Evolutionary conservation across 768 basidiomycete species (phyloP).

Genomic region (Russula sp.): DNA sequence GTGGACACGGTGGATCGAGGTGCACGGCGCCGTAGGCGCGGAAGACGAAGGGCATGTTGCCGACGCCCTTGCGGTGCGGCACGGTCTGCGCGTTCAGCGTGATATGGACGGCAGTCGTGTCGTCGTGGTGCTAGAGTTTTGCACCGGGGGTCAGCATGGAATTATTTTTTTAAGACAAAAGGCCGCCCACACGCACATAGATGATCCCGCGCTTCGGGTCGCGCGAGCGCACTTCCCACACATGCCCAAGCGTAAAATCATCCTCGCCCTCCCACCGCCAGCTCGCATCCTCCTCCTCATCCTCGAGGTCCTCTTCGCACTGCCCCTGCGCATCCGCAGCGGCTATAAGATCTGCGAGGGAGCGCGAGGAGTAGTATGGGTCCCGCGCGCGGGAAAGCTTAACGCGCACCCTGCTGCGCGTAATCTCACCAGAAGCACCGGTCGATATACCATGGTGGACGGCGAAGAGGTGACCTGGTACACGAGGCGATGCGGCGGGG

Average conservation of each 20-base stretch:
- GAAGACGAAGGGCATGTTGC: constrained; percentile 61
- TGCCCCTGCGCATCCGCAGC: constrained; percentile 16
- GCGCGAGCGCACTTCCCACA: constrained; percentile 43
- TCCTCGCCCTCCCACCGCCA: constrained; percentile 72
- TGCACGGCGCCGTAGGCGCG: constrained; percentile 33
- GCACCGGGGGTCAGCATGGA: neutral
- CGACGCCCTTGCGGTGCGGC: constrained; percentile 47
- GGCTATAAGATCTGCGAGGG: constrained; percentile 27
- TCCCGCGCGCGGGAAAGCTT: constrained; percentile 32
- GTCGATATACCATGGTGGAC: constrained; percentile 44
- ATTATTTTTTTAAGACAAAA: neutral
- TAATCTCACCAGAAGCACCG: constrained; percentile 49
- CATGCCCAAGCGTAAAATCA: constrained; percentile 52
- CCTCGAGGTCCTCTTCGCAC: constrained; percentile 13
- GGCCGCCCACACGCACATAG: constrained; percentile 45
- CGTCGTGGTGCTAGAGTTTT: constrained; percentile 46
- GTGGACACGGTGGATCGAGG: constrained; percentile 12
- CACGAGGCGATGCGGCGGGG: constrained; percentile 7
- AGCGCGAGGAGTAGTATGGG: constrained; percentile 26
- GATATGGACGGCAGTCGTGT: constrained; percentile 52
- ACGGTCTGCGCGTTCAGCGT: constrained; percentile 51
- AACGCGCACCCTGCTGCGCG: constrained; percentile 28
- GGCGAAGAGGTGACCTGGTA: constrained; percentile 52
- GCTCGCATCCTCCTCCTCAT: constrained; percentile 33
- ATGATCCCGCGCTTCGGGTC: constrained; percentile 45